Evolutionary conservation across 2,329 filamentous ascomycete genomes (phyloP), one percentile per base, ranked within the genome.

Genomic region (Tolypocladium sp.): DNA sequence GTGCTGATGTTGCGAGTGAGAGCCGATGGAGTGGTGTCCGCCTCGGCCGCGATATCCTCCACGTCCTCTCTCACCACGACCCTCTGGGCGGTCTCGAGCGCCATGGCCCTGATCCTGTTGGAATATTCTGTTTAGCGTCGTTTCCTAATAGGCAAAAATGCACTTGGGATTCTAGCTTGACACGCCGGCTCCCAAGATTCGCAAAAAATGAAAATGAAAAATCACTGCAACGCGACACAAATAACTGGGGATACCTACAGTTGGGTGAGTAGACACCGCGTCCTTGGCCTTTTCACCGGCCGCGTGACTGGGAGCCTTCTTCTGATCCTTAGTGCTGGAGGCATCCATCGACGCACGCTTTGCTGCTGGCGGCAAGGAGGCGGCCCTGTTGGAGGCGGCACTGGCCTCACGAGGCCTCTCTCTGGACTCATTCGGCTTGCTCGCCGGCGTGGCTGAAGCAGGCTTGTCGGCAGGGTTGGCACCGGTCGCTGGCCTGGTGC

Each of bases 271-370:
- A 4, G 65, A 44, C 44, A 67, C 63, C 7, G 67, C 59, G 30
- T 78, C 72, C 66, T 79, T 82, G n/a, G 67, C 60, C 65, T 77
- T 75, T 40, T 80, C 78, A 37, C 66, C 59, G 35, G 63, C 61
- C 42, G 72, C 46, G 38, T 67, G 71, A 46, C 68, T 63, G 1
- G 74, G 63, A 6, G 73, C 60, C 70, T 82, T 84, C 61, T 79
- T 79, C 61, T 76, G 72, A 44, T 82, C 79, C 53, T 76, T 76
- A 44, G 70, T 60, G 38, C 65, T 67, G 10, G 72, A 65, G 2
- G 66, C 69, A 60, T 83, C 81, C 20, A 75, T 63, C 1, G 78
- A 74, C 22, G 69, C 69, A 53, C 79, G 78, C 69, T 83, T 84
- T 44, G 72, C 68, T 2, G 72, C 59, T 8, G 74, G 67, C 8